Evolutionary conservation across 768 basidiomycete species (phyloP).

Genomic region (Rhodosporidiobolus odoratus): DNA sequence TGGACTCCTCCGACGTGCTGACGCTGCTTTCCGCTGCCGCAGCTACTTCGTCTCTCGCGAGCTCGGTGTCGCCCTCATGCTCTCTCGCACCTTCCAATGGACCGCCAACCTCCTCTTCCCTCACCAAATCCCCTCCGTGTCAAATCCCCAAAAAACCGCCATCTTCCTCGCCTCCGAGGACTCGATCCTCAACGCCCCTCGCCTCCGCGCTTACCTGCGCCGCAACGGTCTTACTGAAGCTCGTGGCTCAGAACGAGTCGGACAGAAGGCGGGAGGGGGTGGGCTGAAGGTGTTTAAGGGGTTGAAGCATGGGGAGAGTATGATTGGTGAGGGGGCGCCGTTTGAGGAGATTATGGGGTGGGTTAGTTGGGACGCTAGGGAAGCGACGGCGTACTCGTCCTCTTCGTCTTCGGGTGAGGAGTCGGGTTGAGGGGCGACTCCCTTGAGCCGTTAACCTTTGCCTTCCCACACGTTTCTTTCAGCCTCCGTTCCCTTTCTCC

Average conservation of each 20-base stretch:
- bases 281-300: slow-evolving; percentile 32
- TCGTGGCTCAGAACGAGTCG: neutral
- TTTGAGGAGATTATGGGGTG: slow-evolving; percentile 29
- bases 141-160: slow-evolving; percentile 59
- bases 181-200: slow-evolving; percentile 69
- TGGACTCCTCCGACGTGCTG: no score
- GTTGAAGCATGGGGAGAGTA: slow-evolving; percentile 34
- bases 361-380: slow-evolving; percentile 10
- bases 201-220: slow-evolving; percentile 64
- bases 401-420: neutral
- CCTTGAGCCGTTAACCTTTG: no score
- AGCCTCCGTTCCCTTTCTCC: no score
- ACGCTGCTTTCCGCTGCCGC: neutral
- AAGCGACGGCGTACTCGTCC: slow-evolving; percentile 9
- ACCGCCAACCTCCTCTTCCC: slow-evolving; percentile 80
- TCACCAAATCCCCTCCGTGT: slow-evolving; percentile 61
- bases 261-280: slow-evolving; percentile 12
- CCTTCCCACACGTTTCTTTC: no score
- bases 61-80: slow-evolving; percentile 75
- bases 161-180: slow-evolving; percentile 82
- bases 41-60: slow-evolving; percentile 82
- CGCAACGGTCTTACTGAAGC: slow-evolving; percentile 10
- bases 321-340: slow-evolving; percentile 26
- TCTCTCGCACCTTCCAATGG: slow-evolving; percentile 47
- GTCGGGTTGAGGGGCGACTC: no score